phyloP scores from a whole-genome alignment of 2,329 filamentous ascomycete genomes.

The Ophiocordyceps camponoti-rufipedis region DNA sequence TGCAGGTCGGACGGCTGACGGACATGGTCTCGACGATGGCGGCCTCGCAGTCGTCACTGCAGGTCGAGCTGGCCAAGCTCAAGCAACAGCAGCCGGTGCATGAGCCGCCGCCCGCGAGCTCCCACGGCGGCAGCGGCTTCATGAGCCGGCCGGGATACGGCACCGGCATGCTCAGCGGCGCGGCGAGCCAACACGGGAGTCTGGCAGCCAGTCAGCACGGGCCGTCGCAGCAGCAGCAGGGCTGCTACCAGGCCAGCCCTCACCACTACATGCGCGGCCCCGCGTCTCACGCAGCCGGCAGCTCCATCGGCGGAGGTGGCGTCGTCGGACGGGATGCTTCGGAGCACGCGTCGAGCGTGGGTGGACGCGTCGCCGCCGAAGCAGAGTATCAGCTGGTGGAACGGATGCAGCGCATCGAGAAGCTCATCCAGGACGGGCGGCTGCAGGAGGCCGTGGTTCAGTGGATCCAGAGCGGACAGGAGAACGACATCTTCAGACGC shows the following conservation, averaged over 20 bases:
- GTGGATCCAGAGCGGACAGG: conserved; percentile 46
- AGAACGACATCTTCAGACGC: conserved; percentile 42
- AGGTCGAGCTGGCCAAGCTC: conserved; percentile 42
- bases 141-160: conserved; percentile 11
- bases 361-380: conserved; percentile 14
- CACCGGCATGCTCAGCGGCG: conserved; percentile 7
- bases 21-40: conserved; percentile 56
- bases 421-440: conserved; percentile 40
- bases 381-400: conserved; percentile 32
- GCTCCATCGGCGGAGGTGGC: conserved; percentile 10
- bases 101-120: conserved; percentile 16
- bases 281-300: conserved; percentile 10
- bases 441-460: conserved; percentile 45
- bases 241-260: conserved; percentile 17
- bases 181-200: conserved; percentile 14
- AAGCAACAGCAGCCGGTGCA: conserved; percentile 30
- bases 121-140: conserved; percentile 5
- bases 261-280: conserved; percentile 18
- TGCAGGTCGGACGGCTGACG: conserved; percentile 45
- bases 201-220: conserved; percentile 13
- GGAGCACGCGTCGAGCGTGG: conserved; percentile 17
- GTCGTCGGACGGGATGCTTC: conserved; percentile 10
- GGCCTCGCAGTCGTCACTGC: conserved; percentile 47
- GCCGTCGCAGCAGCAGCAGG: conserved; percentile 6
- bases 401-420: conserved; percentile 39